Conservation (phyloP, 345 rosid genomes). For the Melastoma malabathricum region DNA sequence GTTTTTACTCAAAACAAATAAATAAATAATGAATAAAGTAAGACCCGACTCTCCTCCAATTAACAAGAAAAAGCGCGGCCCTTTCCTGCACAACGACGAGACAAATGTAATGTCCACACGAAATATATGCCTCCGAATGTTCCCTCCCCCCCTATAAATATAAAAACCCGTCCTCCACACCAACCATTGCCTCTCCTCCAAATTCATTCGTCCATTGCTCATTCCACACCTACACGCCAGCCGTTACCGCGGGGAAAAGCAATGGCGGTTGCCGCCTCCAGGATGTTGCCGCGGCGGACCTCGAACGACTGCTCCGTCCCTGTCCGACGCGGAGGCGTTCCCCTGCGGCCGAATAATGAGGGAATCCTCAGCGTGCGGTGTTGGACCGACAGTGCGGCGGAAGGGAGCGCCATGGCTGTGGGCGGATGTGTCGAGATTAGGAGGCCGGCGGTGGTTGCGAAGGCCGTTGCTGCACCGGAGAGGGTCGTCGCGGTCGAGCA, state of each 20-base stretch:
- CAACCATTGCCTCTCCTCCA: neutral
- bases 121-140: constrained; percentile 43
- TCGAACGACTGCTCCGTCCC: neutral
- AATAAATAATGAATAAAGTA: neutral
- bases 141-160: constrained; percentile 13
- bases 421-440: constrained; percentile 14
- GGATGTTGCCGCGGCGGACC: constrained; percentile 15
- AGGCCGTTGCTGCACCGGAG: constrained; percentile 15
- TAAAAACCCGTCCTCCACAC: neutral
- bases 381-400: constrained; percentile 2
- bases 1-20: constrained; percentile 10
- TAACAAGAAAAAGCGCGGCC: constrained; percentile 4
- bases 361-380: neutral
- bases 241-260: neutral
- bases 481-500: constrained; percentile 10
- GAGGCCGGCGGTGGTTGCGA: constrained; percentile 10
- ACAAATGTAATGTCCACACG: neutral
- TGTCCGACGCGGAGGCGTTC: neutral
- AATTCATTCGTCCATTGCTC: too few relatives aligned
- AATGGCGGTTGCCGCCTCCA: constrained; percentile 32
- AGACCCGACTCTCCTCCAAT: constrained; percentile 6
- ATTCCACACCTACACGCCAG: neutral
- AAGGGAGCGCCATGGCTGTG: constrained; percentile 10
- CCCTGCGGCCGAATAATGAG: neutral
- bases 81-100: constrained; percentile 9